Evolutionary conservation across 768 basidiomycete species (phyloP).

Genomic region (Chalciporus chontae): DNA sequence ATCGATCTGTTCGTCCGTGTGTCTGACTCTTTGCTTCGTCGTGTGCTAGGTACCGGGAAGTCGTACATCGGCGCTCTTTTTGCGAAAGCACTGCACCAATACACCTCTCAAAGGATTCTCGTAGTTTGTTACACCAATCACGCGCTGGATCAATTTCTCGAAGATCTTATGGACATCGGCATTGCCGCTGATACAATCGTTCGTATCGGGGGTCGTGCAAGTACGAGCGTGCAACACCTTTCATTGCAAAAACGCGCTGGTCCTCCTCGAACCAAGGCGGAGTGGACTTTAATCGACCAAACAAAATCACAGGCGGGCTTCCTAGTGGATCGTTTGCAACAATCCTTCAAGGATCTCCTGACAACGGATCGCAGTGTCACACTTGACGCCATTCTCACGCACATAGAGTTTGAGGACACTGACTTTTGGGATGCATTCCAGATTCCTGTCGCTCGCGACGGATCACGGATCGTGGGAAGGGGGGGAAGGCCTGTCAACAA

Average conservation of each 20-base stretch:
- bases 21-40: not conserved
- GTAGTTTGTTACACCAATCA: conserved; percentile 77
- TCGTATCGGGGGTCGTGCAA: conserved; percentile 57
- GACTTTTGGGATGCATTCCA: conserved; percentile 44
- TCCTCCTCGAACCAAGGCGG: conserved; percentile 25
- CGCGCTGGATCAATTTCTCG: conserved; percentile 67
- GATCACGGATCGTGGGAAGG: conserved; percentile 41
- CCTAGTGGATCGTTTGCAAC: conserved; percentile 24
- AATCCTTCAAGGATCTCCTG: conserved; percentile 30
- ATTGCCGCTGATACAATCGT: conserved; percentile 50
- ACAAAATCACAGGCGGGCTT: conserved; percentile 26
- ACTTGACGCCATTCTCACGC: conserved; percentile 35
- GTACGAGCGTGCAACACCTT: conserved; percentile 44
- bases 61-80: conserved; percentile 69
- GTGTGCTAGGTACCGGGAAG: conserved; percentile 60
- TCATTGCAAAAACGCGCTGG: conserved; percentile 31
- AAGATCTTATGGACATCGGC: conserved; percentile 57
- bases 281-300: conserved; percentile 42
- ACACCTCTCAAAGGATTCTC: conserved; percentile 48
- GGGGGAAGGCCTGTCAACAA: conserved; percentile 34
- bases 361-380: conserved; percentile 10
- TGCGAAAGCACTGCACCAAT: conserved; percentile 55
- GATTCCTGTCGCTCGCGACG: conserved; percentile 41
- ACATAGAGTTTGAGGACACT: conserved; percentile 51
- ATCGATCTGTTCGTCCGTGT: not conserved